These are phyloP conservation scores for Nitzschia putrida DNA, from an alignment of 108 stramenopile genomes.

Conservation along the genomic window DNA sequence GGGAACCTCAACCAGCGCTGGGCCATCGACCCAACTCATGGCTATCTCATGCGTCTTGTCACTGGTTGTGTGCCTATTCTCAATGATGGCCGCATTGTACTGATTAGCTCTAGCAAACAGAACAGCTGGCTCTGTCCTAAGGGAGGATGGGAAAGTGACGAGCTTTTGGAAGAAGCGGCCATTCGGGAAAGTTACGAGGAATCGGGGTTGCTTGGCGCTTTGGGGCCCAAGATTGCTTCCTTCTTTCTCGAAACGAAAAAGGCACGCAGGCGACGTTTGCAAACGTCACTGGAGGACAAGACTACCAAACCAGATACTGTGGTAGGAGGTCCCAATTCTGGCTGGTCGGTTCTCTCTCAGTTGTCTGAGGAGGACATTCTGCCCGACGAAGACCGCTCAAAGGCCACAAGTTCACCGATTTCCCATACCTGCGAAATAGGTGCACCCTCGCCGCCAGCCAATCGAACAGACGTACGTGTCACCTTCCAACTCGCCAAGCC, in stretches of 20 bases:
- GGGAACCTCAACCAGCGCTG: constrained; percentile 15
- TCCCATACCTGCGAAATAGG: not conserved
- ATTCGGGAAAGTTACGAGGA: constrained; percentile 76
- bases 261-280: constrained; percentile 29
- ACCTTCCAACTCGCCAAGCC: not conserved
- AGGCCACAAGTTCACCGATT: not conserved
- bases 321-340: not conserved
- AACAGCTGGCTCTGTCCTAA: constrained; percentile 54
- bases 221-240: constrained; percentile 53
- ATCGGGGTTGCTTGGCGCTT: constrained; percentile 54
- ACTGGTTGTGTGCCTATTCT: constrained; percentile 51
- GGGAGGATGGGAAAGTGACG: constrained; percentile 82
- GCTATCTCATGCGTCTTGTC: constrained; percentile 33
- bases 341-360: constrained; percentile 1
- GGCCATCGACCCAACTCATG: constrained; percentile 7
- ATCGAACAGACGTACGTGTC: not conserved
- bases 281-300: constrained; percentile 2
- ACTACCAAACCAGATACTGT: not conserved
- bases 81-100: constrained; percentile 49
- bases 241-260: constrained; percentile 59
- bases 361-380: not conserved
- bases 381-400: not conserved
- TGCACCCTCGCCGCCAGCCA: not conserved
- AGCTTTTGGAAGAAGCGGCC: constrained; percentile 67
- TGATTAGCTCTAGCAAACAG: constrained; percentile 34